Evolutionary conservation across 2,329 filamentous ascomycete genomes (phyloP), one percentile per base, ranked within the genome.

Genomic region (Onygenales sp.): DNA sequence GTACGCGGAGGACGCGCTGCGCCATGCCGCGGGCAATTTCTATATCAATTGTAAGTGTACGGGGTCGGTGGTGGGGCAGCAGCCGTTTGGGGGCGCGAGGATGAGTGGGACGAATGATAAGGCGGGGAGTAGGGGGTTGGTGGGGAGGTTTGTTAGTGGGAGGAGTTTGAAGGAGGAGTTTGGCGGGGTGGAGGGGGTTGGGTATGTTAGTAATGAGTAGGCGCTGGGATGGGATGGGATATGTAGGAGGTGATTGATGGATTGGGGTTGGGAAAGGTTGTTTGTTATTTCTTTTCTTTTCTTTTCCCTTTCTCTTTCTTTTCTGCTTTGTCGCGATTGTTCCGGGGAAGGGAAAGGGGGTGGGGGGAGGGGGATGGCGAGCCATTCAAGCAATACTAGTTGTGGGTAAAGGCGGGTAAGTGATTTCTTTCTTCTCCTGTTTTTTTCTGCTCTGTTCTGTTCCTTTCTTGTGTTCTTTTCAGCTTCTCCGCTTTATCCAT

Each of bases 111-210:
- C 84, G 21, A 87, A 87, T 66, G 85, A 87, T 71, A 87, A 87
- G 77, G 83, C 84, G 13, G 84, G 84, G 38, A 85, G 82, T 63
- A 69, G 75, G 60, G 83, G 82, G 68, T 68, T 87, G 57, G 68
- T 87, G 61, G 78, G 74, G 54, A 76, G 84, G 47, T 87, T 87
- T 66, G 82, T 86, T 53, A 86, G 82, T 67, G 71, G 80, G 64
- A 75, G 84, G 58, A 82, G 80, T 43, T 79, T 87, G 63, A 87
- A 87, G 80, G 86, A 90, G 76, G 86, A 89, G 74, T 90, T 88
- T 62, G 72, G 74, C 57, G 72, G 81, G 3, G 84, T 81, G 36
- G 77, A 78, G 36, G 75, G 77, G 67, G 83, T 89, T 35, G 68
- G 68, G 51, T 90, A 90, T 68, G 83, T 84, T 17, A 88, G 85